Base-by-base conservation (phyloP, 78 protist genomes). In the Chrysochromulina tobinii region DNA sequence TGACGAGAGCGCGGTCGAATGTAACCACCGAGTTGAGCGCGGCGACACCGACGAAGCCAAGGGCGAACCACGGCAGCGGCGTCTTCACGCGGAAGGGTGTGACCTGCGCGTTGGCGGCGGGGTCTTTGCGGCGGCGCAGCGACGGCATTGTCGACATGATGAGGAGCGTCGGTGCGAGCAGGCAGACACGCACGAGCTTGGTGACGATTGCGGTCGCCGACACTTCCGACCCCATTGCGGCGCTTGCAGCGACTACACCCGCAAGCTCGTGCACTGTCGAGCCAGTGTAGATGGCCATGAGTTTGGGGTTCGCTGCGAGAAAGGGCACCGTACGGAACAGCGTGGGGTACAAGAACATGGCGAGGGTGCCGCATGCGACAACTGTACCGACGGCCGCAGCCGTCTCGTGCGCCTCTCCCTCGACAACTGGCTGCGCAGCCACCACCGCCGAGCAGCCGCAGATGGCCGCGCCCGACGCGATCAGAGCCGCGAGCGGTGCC, bases 361-460 rank as follows among this genome's bases (percentile, higher is more conserved):
- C 75, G 8, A 38, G 5, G 7, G 89, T 61, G 72, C 89, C 89
- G 58, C 89, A 85, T 27, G 64, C 25, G 21, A 85, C 89, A 38
- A 85, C 89, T n/a, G 53, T 50, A 58, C 89, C 89, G 27, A 85
- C 58, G 7, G 89, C 89, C 1, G 89, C 89, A 15, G 77, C 77
- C 54, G 64, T 77, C 58, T 85, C 77, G 89, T 85, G 89, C 6
- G 89, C 38, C 72, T 85, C 89, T 0, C 48, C 89, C 4, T 64
- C 21, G 12, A 85, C 21, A 25, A 85, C 21, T 0, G 89, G 73
- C 89, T 61, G 89, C 57, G 89, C 21, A 9, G 89, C 89, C 27
- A 58, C 77, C 48, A 85, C 89, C 14, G 89, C 89, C 17, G 77
- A 61, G 89, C 89, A 85, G 14, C 89, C 89, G 89, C 89, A 85